Conservation (phyloP, 495 filamentous ascomycete genomes). For the Daldinia concentrica region DNA sequence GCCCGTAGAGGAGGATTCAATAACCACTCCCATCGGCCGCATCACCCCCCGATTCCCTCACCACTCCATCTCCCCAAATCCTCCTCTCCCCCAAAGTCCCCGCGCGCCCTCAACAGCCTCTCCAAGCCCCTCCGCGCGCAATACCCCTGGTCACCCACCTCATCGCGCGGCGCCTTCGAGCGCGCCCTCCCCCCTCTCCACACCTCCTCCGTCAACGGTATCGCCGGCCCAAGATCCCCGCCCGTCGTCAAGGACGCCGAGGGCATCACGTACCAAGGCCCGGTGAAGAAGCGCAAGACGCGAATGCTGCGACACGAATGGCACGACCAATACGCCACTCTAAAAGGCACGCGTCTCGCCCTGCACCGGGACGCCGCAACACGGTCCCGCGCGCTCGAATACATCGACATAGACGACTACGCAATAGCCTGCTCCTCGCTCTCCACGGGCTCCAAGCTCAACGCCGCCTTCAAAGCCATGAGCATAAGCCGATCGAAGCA, state of each 20-base stretch:
- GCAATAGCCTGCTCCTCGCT: conserved; percentile 87
- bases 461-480: conserved; percentile 87
- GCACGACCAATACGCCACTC: conserved; percentile 87
- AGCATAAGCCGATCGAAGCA: conserved; percentile 68
- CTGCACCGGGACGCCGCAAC: conserved; percentile 76
- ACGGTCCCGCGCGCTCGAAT: conserved; percentile 70
- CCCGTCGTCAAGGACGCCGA: conserved; percentile 56
- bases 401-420: conserved; percentile 94
- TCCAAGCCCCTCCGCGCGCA: conserved; percentile 58
- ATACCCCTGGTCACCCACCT: conserved; percentile 56
- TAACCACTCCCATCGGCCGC: conserved; percentile 46
- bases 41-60: conserved; percentile 40
- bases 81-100: conserved; percentile 37
- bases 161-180: conserved; percentile 51
- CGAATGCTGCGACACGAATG: conserved; percentile 91
- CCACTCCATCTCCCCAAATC: conserved; percentile 45
- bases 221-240: conserved; percentile 60
- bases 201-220: conserved; percentile 39
- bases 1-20: conserved; percentile 61
- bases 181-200: conserved; percentile 40
- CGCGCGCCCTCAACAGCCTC: conserved; percentile 43
- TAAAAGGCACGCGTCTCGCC: conserved; percentile 82
- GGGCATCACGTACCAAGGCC: conserved; percentile 74
- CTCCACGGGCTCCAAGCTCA: conserved; percentile 77
- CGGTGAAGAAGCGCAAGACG: conserved; percentile 95